These are phyloP conservation scores for Sporothrix brasiliensis DNA, from an alignment of 2,329 filamentous ascomycete genomes.

Conservation along the genomic window DNA sequence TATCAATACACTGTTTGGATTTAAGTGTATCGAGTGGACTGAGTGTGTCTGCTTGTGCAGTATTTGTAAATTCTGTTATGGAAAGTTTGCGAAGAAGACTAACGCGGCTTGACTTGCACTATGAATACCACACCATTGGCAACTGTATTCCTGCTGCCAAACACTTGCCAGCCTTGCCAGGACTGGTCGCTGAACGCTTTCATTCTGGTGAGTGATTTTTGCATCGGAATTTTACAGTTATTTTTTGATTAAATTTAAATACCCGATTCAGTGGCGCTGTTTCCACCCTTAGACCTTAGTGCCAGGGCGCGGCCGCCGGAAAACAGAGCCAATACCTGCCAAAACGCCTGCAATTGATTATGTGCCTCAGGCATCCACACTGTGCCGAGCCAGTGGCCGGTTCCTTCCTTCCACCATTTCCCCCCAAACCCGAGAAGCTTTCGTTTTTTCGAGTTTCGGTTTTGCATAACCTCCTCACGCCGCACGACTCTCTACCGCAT, in stretches of 20 bases:
- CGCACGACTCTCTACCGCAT: constrained; percentile 34
- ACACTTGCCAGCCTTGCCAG: background rate
- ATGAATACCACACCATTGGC: background rate
- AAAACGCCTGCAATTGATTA: background rate
- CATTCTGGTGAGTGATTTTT: constrained; percentile 28
- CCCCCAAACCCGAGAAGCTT: constrained; percentile 39
- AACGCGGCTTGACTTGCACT: background rate
- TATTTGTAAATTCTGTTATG: background rate
- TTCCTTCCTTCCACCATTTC: constrained; percentile 35
- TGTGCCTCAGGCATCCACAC: constrained; percentile 31
- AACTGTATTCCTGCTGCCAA: background rate
- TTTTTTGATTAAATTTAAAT: constrained; percentile 27
- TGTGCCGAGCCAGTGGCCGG: constrained; percentile 30
- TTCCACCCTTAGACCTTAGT: constrained; percentile 8
- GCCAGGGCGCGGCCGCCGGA: constrained; percentile 7
- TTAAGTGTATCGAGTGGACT: background rate
- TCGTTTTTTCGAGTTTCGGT: constrained; percentile 33
- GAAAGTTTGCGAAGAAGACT: background rate
- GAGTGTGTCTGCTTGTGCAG: background rate
- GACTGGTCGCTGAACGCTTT: background rate
- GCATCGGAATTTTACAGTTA: constrained; percentile 11
- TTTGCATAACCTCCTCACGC: constrained; percentile 24
- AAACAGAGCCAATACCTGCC: constrained; percentile 19
- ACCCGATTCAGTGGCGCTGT: background rate
- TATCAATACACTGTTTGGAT: constrained; percentile 21